Percentiles rank a stretch among this genome's conserved stretches.
Evolutionary conservation across 208 protist species (phyloP).

Genomic region (Paratrypanosoma confusum): DNA sequence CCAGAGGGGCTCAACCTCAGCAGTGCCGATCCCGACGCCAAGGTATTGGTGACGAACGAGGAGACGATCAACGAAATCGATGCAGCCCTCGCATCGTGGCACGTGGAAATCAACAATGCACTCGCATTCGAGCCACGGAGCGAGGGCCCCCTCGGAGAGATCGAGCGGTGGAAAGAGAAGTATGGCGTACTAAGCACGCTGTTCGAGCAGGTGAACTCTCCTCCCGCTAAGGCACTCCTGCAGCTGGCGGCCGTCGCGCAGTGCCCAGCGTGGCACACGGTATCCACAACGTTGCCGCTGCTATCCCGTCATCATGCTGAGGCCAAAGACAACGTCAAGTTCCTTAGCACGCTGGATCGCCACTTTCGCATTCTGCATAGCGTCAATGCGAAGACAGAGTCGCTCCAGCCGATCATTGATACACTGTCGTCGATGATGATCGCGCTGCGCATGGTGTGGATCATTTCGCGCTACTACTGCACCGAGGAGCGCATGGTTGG

Average conservation of each 20-base stretch:
- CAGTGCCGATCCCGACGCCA: conserved; percentile 59
- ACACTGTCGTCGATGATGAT: conserved; percentile 98
- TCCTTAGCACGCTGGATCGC: conserved; percentile 96
- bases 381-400: conserved; percentile 54
- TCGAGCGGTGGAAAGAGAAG: conserved; percentile 96
- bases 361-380: conserved; percentile 96
- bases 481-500: conserved; percentile 97
- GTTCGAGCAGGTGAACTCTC: conserved; percentile 95
- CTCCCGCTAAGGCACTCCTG: conserved; percentile 89
- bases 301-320: conserved; percentile 94
- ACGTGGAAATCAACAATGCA: conserved; percentile 81
- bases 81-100: conserved; percentile 81
- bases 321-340: conserved; percentile 99
- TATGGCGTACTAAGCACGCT: conserved; percentile 91
- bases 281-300: conserved; percentile 87
- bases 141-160: conserved; percentile 92
- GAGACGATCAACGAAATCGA: conserved; percentile 83
- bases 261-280: conserved; percentile 80
- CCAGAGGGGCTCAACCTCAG: conserved; percentile 65
- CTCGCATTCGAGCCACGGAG: conserved; percentile 87
- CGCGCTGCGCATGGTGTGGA: conserved; percentile 98
- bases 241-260: conserved; percentile 83
- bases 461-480: conserved; percentile 99
- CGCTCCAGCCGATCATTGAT: conserved; percentile 93
- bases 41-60: conserved; percentile 69